Conservation (phyloP, 768 basidiomycete genomes). For the Pleurotus sapidus region DNA sequence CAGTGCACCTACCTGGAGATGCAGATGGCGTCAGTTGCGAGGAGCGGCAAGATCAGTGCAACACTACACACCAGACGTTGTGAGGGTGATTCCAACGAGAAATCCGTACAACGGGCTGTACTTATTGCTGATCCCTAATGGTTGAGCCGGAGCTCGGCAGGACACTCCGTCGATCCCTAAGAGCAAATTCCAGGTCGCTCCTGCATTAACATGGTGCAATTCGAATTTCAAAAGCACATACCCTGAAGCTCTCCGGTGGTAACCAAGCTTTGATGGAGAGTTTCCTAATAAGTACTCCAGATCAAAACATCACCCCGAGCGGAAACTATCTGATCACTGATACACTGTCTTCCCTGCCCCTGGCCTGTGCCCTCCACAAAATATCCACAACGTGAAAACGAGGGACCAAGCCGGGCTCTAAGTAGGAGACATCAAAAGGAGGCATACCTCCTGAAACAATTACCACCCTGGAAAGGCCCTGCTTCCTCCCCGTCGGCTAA, state of each 20-base stretch:
- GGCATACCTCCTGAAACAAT: constrained; percentile 7
- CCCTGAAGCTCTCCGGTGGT: constrained; percentile 2
- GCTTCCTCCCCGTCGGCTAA: constrained; percentile 1
- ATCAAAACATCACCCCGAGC: constrained; percentile 8
- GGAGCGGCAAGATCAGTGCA: constrained; percentile 5
- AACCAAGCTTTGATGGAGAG: constrained; percentile 5
- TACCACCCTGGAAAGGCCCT: not conserved
- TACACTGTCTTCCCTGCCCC: not conserved
- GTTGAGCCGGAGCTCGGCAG: not conserved
- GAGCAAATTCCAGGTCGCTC: constrained; percentile 4
- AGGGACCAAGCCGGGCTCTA: not conserved
- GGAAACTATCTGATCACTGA: constrained; percentile 6
- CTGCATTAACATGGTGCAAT: not conserved
- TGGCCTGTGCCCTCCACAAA: constrained; percentile 4
- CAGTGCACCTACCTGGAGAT: constrained; percentile 18
- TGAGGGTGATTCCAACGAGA: not conserved
- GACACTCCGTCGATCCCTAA: constrained; percentile 3
- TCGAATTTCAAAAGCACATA: constrained; percentile 3
- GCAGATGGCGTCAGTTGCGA: constrained; percentile 12
- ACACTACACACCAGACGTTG: constrained; percentile 1
- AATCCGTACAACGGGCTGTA: constrained; percentile 8
- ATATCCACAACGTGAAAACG: constrained; percentile 1
- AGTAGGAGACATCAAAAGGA: constrained; percentile 3
- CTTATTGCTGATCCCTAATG: constrained; percentile 2
- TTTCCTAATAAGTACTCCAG: not conserved